Conservation (phyloP, 108 stramenopile genomes). For the Mayamaea pseudoterrestris region DNA sequence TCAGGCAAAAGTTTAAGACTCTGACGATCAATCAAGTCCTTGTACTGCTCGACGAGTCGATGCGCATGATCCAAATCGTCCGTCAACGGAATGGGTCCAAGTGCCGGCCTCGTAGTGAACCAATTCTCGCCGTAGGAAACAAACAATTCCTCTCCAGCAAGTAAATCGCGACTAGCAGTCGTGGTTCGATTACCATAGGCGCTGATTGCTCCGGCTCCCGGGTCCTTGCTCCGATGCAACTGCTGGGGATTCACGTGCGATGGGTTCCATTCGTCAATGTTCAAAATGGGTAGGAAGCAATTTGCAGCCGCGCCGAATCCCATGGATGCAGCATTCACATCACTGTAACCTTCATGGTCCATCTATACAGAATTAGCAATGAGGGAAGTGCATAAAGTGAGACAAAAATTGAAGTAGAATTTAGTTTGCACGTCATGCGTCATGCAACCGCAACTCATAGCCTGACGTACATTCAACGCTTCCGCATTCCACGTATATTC, state of each 20-base stretch:
- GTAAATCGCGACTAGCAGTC: slow-evolving; percentile 9
- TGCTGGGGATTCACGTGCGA: slow-evolving; percentile 5
- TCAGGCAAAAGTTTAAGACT: neutral
- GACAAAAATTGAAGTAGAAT: neutral
- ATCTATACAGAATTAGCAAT: neutral
- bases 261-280: slow-evolving; percentile 17
- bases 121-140: slow-evolving; percentile 13
- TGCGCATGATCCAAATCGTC: slow-evolving; percentile 14
- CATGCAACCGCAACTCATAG: neutral
- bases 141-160: slow-evolving; percentile 40
- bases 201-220: slow-evolving; percentile 33
- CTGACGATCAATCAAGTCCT: neutral
- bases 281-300: slow-evolving; percentile 20
- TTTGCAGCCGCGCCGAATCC: slow-evolving; percentile 28
- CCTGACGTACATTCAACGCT: neutral
- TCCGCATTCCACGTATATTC: slow-evolving; percentile 27
- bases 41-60: slow-evolving; percentile 1
- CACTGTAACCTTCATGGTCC: slow-evolving; percentile 7
- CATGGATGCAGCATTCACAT: slow-evolving; percentile 18
- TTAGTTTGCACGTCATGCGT: neutral
- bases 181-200: slow-evolving; percentile 17
- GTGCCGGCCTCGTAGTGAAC: slow-evolving; percentile 6
- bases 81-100: slow-evolving; percentile 25
- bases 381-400: neutral
- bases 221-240: slow-evolving; percentile 40